These are phyloP conservation scores for Immersiporthe knoxdaviesiana DNA, from an alignment of 2,329 filamentous ascomycete species.

Conservation along the genomic window DNA sequence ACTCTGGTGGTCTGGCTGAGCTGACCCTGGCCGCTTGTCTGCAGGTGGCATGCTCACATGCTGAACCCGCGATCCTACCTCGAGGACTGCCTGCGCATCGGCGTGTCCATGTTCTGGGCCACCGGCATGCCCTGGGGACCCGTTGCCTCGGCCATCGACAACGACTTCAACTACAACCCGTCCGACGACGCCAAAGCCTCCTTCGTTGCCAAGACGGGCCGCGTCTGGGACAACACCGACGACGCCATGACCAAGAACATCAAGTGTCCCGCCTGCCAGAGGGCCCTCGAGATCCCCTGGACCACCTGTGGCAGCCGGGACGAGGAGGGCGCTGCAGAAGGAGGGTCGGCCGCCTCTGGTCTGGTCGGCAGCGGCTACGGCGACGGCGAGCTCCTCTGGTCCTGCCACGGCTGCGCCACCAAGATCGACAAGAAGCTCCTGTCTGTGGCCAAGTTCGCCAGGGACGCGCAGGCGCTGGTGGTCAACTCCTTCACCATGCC, in stretches of 20 bases:
- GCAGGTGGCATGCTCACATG: conserved; percentile 67
- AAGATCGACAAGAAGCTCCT: conserved; percentile 61
- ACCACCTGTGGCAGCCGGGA: conserved; percentile 54
- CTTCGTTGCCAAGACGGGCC: conserved; percentile 55
- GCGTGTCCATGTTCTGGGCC: conserved; percentile 59
- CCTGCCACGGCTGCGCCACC: conserved; percentile 56
- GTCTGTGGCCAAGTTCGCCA: conserved; percentile 63
- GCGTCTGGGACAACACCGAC: conserved; percentile 62
- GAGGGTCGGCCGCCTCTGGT: conserved; percentile 34
- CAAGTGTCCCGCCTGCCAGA: conserved; percentile 59
- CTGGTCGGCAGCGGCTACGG: conserved; percentile 61
- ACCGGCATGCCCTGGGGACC: conserved; percentile 68
- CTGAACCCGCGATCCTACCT: conserved; percentile 76
- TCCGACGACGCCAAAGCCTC: conserved; percentile 45
- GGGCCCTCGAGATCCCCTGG: conserved; percentile 56
- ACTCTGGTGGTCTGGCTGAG: background rate
- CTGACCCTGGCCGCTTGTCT: conserved; percentile 12
- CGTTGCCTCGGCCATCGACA: conserved; percentile 61
- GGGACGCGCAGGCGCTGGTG: conserved; percentile 56
- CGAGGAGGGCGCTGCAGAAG: conserved; percentile 42
- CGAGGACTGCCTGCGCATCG: conserved; percentile 70
- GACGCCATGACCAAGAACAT: conserved; percentile 54
- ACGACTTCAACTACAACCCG: conserved; percentile 59
- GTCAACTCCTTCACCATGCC: conserved; percentile 60
- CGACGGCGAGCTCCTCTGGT: conserved; percentile 55